phyloP scores from a whole-genome alignment of 148 eudicot species.

The Camellia granthamiana region DNA sequence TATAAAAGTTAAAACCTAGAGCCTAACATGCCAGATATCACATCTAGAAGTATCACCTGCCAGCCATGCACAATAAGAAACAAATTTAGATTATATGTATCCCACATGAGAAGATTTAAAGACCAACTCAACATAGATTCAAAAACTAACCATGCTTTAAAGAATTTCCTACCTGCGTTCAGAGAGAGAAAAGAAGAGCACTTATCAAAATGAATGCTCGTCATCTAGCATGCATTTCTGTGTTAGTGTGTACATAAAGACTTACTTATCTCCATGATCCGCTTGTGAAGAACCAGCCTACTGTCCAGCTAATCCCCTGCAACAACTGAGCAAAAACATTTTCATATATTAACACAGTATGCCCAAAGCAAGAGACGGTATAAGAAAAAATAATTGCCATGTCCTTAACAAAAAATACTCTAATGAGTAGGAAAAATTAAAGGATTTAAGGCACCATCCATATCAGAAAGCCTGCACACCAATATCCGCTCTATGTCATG shows the following conservation, averaged over 20 bases:
- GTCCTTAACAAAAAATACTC: too few relatives aligned
- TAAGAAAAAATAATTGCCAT: too few relatives aligned
- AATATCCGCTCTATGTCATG: background rate
- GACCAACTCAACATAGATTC: background rate
- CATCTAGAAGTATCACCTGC: background rate
- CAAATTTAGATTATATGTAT: background rate
- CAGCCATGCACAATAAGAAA: background rate
- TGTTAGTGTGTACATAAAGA: background rate
- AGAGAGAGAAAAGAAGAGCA: too few relatives aligned
- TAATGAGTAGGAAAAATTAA: too few relatives aligned
- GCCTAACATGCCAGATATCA: background rate
- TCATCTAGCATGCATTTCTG: too few relatives aligned
- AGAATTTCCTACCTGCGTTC: background rate
- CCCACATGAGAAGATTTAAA: slow-evolving; percentile 9
- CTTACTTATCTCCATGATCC: background rate
- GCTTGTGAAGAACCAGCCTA: slow-evolving; percentile 5
- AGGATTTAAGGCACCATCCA: too few relatives aligned
- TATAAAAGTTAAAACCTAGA: too few relatives aligned
- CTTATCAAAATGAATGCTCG: too few relatives aligned
- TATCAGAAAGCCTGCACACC: background rate
- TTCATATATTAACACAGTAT: too few relatives aligned
- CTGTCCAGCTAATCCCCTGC: too few relatives aligned
- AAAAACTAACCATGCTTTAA: background rate
- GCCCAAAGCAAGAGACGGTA: too few relatives aligned
- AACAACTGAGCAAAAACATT: too few relatives aligned